A percentile compares a stretch with the other conserved stretches of the same genome.
These are phyloP conservation scores for Calonectria honghensis DNA, from an alignment of 2,329 filamentous ascomycete species.

Conservation along the genomic window DNA sequence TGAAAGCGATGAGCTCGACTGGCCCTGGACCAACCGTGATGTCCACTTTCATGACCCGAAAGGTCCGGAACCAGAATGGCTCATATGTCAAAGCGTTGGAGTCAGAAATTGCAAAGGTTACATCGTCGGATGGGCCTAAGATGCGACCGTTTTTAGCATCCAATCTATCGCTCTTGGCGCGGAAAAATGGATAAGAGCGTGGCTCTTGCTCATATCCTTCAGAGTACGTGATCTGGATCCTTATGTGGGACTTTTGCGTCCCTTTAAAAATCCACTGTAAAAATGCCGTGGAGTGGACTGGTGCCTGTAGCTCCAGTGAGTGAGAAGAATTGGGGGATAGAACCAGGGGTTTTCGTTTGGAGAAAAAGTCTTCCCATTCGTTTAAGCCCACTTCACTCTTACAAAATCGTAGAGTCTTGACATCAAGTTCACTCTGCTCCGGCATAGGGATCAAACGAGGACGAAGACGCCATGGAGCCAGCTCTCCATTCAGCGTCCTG, in stretches of 20 bases:
- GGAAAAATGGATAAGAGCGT: conserved; percentile 43
- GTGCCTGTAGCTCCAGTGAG: conserved; percentile 37
- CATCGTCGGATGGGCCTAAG: conserved; percentile 40
- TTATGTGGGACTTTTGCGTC: conserved; percentile 18
- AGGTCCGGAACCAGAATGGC: conserved; percentile 50
- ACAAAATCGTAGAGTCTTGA: conserved; percentile 23
- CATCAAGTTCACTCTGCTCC: conserved; percentile 25
- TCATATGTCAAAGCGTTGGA: conserved; percentile 34
- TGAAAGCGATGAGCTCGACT: conserved; percentile 29
- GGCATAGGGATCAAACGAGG: conserved; percentile 40
- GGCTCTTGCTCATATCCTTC: conserved; percentile 46
- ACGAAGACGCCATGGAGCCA: conserved; percentile 42
- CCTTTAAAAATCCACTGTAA: conserved; percentile 37
- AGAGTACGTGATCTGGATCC: conserved; percentile 38
- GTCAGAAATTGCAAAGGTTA: conserved; percentile 18
- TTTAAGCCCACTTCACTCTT: not conserved
- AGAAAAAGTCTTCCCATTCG: conserved; percentile 29
- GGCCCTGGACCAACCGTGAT: conserved; percentile 35
- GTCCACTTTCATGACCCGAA: conserved; percentile 41
- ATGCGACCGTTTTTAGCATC: conserved; percentile 35
- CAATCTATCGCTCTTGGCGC: conserved; percentile 40
- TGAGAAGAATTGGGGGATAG: conserved; percentile 29
- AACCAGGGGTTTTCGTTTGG: not conserved
- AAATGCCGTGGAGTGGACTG: conserved; percentile 43
- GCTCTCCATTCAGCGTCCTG: conserved; percentile 41